Percentiles rank a stretch among this genome's conserved stretches.
Evolutionary conservation across 352 stramenopile species (phyloP).

Genomic region (Phytophthora fragariae): DNA sequence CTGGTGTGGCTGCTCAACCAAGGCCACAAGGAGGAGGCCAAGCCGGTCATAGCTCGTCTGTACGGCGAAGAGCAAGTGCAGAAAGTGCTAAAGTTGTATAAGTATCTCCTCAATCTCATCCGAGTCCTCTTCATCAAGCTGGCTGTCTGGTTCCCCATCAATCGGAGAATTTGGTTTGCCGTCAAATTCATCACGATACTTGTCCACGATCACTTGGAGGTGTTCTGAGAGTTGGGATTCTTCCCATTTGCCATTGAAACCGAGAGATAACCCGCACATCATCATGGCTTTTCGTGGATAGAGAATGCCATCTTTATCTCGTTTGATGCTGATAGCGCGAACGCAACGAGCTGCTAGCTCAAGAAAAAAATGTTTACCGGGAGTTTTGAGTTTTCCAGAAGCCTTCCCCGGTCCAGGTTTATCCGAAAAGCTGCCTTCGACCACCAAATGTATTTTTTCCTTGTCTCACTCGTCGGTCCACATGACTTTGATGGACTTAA

Average conservation of each 20-base stretch:
- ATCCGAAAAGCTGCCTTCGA: background rate
- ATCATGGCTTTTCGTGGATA: constrained; percentile 9
- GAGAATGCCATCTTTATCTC: background rate
- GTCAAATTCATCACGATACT: constrained; percentile 13
- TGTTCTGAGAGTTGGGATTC: constrained; percentile 1
- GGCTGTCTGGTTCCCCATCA: background rate
- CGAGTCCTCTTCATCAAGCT: too few species aligned
- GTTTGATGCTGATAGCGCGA: background rate
- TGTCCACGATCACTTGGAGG: background rate
- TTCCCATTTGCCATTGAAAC: background rate
- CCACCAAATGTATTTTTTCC: background rate
- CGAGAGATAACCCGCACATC: background rate
- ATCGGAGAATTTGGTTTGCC: too few species aligned
- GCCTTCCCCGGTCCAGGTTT: too few species aligned
- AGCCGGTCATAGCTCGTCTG: too few species aligned
- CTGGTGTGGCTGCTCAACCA: too few species aligned
- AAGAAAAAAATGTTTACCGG: constrained; percentile 3
- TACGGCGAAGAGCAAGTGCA: too few species aligned
- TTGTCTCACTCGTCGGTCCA: too few species aligned
- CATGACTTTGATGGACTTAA: too few species aligned
- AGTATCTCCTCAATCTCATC: too few species aligned
- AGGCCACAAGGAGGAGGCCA: too few species aligned
- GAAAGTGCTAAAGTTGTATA: background rate
- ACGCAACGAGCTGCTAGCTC: background rate
- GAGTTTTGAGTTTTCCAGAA: background rate